Evolutionary conservation across 805 yeast species (phyloP).

Genomic region (Teunomyces pallodes): DNA sequence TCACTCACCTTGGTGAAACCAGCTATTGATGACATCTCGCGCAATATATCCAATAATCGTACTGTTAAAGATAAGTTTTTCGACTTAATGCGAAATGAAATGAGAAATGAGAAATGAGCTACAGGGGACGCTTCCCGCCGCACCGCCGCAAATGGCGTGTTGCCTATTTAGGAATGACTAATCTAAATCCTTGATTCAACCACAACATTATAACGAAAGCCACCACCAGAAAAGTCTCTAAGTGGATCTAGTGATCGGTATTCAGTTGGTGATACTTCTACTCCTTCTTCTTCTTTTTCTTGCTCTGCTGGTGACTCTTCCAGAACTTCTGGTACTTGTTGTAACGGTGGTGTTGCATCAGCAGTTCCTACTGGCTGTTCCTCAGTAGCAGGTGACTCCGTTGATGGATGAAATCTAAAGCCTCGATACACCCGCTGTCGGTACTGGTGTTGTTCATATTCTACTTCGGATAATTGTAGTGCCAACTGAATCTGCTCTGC

Average conservation of each 20-base stretch:
- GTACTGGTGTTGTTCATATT: neutral
- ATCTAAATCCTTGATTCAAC: neutral
- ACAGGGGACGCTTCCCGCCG: neutral
- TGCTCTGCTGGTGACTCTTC: neutral
- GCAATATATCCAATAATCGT: neutral
- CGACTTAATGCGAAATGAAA: neutral
- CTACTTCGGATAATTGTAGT: neutral
- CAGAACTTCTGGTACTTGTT: neutral
- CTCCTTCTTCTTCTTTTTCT: neutral
- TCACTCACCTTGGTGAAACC: conserved; percentile 38
- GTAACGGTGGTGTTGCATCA: no score
- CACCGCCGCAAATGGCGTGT: neutral
- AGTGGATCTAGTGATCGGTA: neutral
- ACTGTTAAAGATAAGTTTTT: neutral
- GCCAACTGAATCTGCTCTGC: conserved; percentile 4
- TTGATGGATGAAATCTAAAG: conserved; percentile 4
- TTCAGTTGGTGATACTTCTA: neutral
- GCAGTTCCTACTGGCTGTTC: no score
- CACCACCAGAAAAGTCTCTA: neutral
- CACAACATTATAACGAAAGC: neutral
- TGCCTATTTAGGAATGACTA: neutral
- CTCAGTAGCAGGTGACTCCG: no score
- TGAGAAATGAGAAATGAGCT: neutral
- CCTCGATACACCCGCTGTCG: neutral
- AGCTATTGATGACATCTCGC: conserved; percentile 25